A percentile compares a stretch with the other conserved stretches of the same genome.
phyloP scores from a whole-genome alignment of 176 grass and related monocot genomes.

The Oryza longistaminata region DNA sequence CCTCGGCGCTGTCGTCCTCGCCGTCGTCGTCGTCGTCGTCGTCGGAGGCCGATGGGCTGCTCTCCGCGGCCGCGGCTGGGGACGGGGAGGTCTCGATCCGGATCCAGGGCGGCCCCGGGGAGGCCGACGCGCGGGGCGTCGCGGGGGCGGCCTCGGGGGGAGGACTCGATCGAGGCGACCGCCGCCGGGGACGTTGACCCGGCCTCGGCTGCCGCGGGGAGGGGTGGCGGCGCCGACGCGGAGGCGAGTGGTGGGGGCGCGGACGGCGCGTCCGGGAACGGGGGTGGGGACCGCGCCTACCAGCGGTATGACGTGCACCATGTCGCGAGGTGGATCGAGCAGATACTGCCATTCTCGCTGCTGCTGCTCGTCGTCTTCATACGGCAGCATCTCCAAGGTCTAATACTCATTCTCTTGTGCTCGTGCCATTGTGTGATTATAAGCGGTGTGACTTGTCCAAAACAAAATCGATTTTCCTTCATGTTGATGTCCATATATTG shows the following conservation, averaged over 20 bases:
- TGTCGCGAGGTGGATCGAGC: constrained; percentile 90
- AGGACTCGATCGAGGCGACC: constrained; percentile 37
- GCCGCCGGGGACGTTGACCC: constrained; percentile 44
- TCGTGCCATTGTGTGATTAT: not conserved
- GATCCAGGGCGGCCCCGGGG: constrained; percentile 70
- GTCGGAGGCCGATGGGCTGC: constrained; percentile 34
- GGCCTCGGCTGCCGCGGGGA: constrained; percentile 25
- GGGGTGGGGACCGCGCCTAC: constrained; percentile 64
- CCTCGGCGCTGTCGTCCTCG: constrained; percentile 20
- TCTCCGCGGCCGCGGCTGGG: constrained; percentile 41
- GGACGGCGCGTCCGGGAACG: constrained; percentile 34
- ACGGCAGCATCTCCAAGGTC: constrained; percentile 97
- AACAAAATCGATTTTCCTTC: not conserved
- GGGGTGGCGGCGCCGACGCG: constrained; percentile 39
- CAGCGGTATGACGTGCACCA: constrained; percentile 96
- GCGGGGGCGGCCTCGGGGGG: constrained; percentile 13
- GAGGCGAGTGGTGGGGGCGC: constrained; percentile 42
- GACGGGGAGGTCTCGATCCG: constrained; percentile 89
- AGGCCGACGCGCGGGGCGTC: constrained; percentile 39
- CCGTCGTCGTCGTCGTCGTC: not conserved
- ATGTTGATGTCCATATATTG: not conserved
- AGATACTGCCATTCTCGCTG: constrained; percentile 94
- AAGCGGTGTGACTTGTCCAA: not conserved
- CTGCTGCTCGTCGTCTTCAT: constrained; percentile 97
- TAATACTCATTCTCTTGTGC: constrained; percentile 16